Percentiles rank a stretch among this genome's conserved stretches.
Evolutionary conservation across 139 green algal genomes (phyloP).

Genomic region (Ettlia oleoabundans): DNA sequence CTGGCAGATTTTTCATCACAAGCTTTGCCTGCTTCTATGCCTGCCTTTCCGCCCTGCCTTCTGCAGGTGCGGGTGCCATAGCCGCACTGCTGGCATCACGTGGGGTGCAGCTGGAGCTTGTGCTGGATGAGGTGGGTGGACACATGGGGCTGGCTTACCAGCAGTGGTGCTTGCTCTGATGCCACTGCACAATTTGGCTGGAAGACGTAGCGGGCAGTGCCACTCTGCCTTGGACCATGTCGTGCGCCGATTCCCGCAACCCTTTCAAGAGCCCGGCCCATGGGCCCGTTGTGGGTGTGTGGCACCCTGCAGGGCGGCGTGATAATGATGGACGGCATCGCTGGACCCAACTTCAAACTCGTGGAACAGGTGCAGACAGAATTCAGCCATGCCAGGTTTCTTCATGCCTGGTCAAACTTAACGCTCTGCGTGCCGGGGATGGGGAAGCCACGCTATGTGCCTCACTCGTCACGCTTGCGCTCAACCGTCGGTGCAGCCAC

Average conservation of each 20-base stretch:
- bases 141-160: too few relatives aligned
- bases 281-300: background rate
- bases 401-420: too few relatives aligned
- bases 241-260: background rate
- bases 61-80: conserved; percentile 36
- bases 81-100: conserved; percentile 45
- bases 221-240: background rate
- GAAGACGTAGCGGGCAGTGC: background rate
- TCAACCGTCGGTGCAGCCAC: conserved; percentile 14
- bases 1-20: background rate
- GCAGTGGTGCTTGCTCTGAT: too few relatives aligned
- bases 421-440: too few relatives aligned
- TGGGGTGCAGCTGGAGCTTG: conserved; percentile 52
- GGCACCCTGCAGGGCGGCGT: background rate
- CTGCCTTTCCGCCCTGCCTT: background rate
- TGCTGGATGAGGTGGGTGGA: conserved; percentile 80
- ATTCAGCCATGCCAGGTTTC: background rate
- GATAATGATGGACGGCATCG: conserved; percentile 55
- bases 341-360: background rate
- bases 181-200: too few relatives aligned
- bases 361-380: background rate
- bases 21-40: background rate
- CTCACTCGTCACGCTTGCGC: background rate
- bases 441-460: too few relatives aligned
- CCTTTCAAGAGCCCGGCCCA: background rate